These are phyloP conservation scores for Laetiporus sulphureus DNA, from an alignment of 1,284 basidiomycete genomes.

Conservation along the genomic window DNA sequence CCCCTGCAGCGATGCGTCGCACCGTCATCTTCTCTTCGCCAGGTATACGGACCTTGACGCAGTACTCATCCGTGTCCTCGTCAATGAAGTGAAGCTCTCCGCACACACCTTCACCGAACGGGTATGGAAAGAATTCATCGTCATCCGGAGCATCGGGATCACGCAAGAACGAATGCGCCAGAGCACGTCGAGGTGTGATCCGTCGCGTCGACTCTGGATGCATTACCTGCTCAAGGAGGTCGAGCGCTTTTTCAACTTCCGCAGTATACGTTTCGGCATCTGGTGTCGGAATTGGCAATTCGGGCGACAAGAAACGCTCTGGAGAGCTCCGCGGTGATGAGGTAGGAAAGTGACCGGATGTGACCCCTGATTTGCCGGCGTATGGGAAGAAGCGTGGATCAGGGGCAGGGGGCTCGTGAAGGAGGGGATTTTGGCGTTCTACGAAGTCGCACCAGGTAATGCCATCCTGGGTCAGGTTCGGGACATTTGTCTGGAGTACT, in stretches of 20 bases:
- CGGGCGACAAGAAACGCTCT: slow-evolving; percentile 17
- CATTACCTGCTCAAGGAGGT: slow-evolving; percentile 67
- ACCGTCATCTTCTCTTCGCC: slow-evolving; percentile 27
- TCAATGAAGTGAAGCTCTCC: slow-evolving; percentile 51
- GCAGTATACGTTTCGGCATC: slow-evolving; percentile 35
- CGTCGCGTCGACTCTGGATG: slow-evolving; percentile 71
- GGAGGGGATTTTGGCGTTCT: slow-evolving; percentile 67
- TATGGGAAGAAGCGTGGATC: slow-evolving; percentile 53
- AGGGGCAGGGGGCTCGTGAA: slow-evolving; percentile 50
- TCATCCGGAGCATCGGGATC: slow-evolving; percentile 38
- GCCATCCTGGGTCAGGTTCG: slow-evolving; percentile 61
- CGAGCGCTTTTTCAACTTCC: slow-evolving; percentile 64
- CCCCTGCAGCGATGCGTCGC: slow-evolving; percentile 46
- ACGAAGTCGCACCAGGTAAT: slow-evolving; percentile 70
- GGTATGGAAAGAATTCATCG: slow-evolving; percentile 62
- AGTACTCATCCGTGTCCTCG: slow-evolving; percentile 46
- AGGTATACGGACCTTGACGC: slow-evolving; percentile 34
- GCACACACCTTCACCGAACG: slow-evolving; percentile 59
- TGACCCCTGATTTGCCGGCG: slow-evolving; percentile 14
- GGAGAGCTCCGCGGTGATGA: slow-evolving; percentile 25
- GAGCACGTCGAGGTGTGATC: slow-evolving; percentile 67
- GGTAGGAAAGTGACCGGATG: slow-evolving; percentile 22
- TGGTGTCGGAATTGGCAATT: slow-evolving; percentile 12
- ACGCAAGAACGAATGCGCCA: slow-evolving; percentile 73
- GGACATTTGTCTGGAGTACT: slow-evolving; percentile 81